Evolutionary conservation across 148 eudicot species (phyloP), one percentile per base, ranked within the genome.

Genomic region (Dysphania ambrosioides): DNA sequence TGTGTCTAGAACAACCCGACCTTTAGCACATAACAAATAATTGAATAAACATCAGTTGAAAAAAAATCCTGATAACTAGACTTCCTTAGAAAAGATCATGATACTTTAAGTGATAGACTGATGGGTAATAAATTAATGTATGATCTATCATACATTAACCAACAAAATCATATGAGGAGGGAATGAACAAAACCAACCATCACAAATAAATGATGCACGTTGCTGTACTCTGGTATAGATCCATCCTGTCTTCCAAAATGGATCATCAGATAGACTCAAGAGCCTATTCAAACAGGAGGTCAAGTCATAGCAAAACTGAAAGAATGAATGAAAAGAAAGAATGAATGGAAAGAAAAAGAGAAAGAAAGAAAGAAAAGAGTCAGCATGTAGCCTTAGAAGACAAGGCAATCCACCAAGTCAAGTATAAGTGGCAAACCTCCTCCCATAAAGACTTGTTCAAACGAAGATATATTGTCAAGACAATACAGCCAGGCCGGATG

Each of bases 201-300:
- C 84, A 80, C 81, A 88, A 58, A 88, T 66, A 80, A 92, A 87
- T 66, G 93, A 86, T 61, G 84, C 88, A 67, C 78, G 90, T 75
- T 92, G 88, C 69, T 56, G 87, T 77, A 92, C 89, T 80, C 93
- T 86, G 66, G 92, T 66, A 74, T 87, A 95, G 72, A 92, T 85
- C 99, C 97, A 95, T 79, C 99, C 99, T 5, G 87, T 83, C 78
- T 85, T 95, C 99, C 99, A 95, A 47, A 95, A 92, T 67, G 92
- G 82, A 59, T 95, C 89, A 56, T 85, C 56, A 34, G 92, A 90
- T 63, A 76, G 69, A 66, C 87, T 83, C 78, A 95, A 77, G 83
- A 92, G 99, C 81, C 79, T 92, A 69, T 77, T 79, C 82, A 95
- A 80, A 81, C 85, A 83, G 75, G 87, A 85, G 81, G 75, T 81